These are phyloP conservation scores for Aspergillus baeticus DNA, from an alignment of 495 filamentous ascomycete species.

Conservation along the genomic window DNA sequence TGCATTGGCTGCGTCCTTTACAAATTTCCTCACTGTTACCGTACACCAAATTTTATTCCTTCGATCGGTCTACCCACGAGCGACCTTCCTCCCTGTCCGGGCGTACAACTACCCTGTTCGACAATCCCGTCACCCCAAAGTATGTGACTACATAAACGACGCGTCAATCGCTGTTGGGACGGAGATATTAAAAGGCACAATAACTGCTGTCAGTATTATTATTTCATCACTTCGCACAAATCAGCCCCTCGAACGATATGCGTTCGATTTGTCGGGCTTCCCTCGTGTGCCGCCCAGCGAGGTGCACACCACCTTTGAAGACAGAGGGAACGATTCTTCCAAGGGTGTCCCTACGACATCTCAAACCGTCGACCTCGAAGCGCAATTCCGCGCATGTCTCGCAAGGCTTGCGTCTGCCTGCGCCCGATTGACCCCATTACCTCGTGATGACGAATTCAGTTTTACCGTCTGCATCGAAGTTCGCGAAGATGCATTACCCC, in stretches of 20 bases:
- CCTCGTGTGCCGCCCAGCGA: conserved; percentile 59
- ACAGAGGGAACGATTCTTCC: conserved; percentile 43
- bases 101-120: conserved; percentile 88
- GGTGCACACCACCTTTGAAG: conserved; percentile 53
- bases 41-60: conserved; percentile 94
- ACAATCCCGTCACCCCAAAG: conserved; percentile 84
- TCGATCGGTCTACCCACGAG: conserved; percentile 75
- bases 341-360: conserved; percentile 38
- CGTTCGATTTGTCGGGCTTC: conserved; percentile 79
- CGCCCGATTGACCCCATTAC: conserved; percentile 62
- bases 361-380: conserved; percentile 60
- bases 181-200: conserved; percentile 70
- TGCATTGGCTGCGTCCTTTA: conserved; percentile 48
- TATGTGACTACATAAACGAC: conserved; percentile 89
- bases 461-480: conserved; percentile 89
- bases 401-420: conserved; percentile 51
- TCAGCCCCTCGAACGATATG: conserved; percentile 71
- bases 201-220: conserved; percentile 71
- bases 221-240: conserved; percentile 62
- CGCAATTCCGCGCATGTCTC: conserved; percentile 66
- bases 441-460: conserved; percentile 66
- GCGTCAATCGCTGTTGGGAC: conserved; percentile 72
- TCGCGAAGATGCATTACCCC: conserved; percentile 67
- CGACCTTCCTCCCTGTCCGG: conserved; percentile 76
- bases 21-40: conserved; percentile 79